Evolutionary conservation across 345 rosid species (phyloP).

Genomic region (Luvunga scandens): DNA sequence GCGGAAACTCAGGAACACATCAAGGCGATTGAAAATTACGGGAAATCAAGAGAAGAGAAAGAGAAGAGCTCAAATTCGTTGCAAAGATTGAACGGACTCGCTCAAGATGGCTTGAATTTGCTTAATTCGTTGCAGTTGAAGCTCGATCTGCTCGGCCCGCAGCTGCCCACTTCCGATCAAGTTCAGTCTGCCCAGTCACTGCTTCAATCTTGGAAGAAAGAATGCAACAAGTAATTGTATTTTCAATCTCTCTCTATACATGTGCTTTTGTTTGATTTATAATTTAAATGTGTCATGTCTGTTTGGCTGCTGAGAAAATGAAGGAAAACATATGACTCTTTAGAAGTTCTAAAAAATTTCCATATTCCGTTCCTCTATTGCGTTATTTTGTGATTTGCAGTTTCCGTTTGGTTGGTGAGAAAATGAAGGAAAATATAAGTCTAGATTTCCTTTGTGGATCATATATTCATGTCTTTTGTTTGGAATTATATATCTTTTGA

Average conservation of each 20-base stretch:
- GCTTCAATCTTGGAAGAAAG: slow-evolving; percentile 71
- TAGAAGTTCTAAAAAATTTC: not conserved
- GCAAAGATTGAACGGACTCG: slow-evolving; percentile 69
- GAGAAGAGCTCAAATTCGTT: slow-evolving; percentile 50
- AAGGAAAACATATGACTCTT: not conserved
- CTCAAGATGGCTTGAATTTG: slow-evolving; percentile 70
- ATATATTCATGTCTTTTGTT: not conserved
- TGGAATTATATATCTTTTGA: not conserved
- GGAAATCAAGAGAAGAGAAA: slow-evolving; percentile 44
- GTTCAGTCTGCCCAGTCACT: slow-evolving; percentile 51
- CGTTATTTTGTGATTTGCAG: not conserved
- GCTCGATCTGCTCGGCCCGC: slow-evolving; percentile 85
- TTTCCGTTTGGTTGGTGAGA: not conserved
- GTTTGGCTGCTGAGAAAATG: slow-evolving; percentile 2
- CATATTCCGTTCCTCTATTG: not conserved
- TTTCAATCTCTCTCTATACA: not conserved
- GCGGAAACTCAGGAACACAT: slow-evolving; percentile 50
- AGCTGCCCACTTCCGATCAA: slow-evolving; percentile 62
- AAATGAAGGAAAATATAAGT: not conserved
- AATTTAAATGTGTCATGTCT: not conserved
- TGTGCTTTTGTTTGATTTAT: not conserved
- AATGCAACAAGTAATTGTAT: slow-evolving; percentile 46
- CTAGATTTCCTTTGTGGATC: not conserved
- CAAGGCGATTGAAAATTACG: slow-evolving; percentile 59
- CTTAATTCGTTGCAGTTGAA: slow-evolving; percentile 74